Evolutionary conservation across 352 stramenopile species (phyloP), one percentile per base, ranked within the genome.

Genomic region (Globisporangium takayamanum): DNA sequence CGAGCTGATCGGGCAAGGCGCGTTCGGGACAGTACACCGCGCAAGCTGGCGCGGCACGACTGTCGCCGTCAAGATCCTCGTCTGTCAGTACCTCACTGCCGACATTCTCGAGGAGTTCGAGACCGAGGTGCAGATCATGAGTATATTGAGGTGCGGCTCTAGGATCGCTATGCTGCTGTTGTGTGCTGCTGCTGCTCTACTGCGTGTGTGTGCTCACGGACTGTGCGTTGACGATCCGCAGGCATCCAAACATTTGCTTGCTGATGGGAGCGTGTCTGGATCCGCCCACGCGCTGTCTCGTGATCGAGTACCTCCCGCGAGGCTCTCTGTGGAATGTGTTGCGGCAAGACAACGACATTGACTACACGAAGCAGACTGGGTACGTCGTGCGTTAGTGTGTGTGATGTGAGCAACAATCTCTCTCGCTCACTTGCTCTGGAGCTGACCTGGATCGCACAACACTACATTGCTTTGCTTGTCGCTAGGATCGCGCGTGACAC

Each of bases 111-210:
- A 92, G 69, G 84, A 94, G 53, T 94, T 94, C 48, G 84, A 92
- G 58, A 88, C 84, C 1, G 84, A 94, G 66, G 84, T 94, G 58
- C 80, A 94, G 74, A 92, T 94, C 68, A 94, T 94, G 84, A 94
- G 82, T 68, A 92, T 94, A 47, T 67, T 94, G 60, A 72, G 84
- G 84, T 94, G 73, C 42, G 68, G 16, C 10, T 10, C 33, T 12
- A 10, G 33, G 33, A 12, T 39, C 10, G 33, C 33, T 39, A 10
- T 39, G 33, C 33, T 12, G 7, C 7, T 0, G 33, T 12, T 39
- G 33, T 39, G 18, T 22, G 2, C 22, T 39, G 41, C n/a, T 58
- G 7, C 47, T 37, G 16, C 18, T 57, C 5, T 61, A 14, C 16
- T 56, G 39, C 18, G 26, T 14, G 1, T 63, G 28, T 30, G 16